A percentile compares a stretch with the other conserved stretches of the same genome.
Evolutionary conservation across 345 rosid genomes (phyloP).

Genomic region (Erysimum cheiranthoides): DNA sequence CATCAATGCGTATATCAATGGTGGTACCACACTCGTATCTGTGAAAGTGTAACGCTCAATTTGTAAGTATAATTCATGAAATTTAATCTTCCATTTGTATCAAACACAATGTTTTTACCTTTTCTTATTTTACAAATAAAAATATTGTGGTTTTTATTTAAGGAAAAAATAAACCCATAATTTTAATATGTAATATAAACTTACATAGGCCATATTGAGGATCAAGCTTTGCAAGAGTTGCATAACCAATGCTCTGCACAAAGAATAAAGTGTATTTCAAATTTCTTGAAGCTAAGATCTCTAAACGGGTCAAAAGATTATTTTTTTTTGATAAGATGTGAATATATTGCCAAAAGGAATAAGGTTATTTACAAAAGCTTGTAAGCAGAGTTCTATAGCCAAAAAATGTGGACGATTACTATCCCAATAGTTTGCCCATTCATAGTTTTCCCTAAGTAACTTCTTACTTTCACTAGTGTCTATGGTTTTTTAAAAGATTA

Average conservation of each 20-base stretch:
- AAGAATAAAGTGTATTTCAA: neutral
- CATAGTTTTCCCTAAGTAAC: too few relatives aligned
- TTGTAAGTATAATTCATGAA: neutral
- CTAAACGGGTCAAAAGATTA: neutral
- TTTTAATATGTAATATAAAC: conserved; percentile 28
- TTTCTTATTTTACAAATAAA: neutral
- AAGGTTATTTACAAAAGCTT: too few relatives aligned
- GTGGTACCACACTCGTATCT: conserved; percentile 92
- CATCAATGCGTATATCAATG: conserved; percentile 84
- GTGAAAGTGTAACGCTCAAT: conserved; percentile 18
- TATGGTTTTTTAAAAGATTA: too few relatives aligned
- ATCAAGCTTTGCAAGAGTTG: conserved; percentile 90
- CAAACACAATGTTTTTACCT: neutral
- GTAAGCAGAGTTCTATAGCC: too few relatives aligned
- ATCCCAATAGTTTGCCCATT: too few relatives aligned
- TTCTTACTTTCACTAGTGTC: too few relatives aligned
- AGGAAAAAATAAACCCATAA: neutral
- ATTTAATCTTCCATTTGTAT: neutral
- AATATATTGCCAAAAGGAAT: too few relatives aligned
- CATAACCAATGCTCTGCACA: conserved; percentile 88
- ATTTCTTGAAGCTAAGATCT: conserved; percentile 9
- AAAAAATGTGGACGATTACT: too few relatives aligned
- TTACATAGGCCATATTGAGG: conserved; percentile 95
- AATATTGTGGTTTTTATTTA: neutral
- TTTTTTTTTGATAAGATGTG: too few relatives aligned